Evolutionary conservation across 2,329 filamentous ascomycete species (phyloP), one percentile per base, ranked within the genome.

Genomic region (Xylariaceae sp.): DNA sequence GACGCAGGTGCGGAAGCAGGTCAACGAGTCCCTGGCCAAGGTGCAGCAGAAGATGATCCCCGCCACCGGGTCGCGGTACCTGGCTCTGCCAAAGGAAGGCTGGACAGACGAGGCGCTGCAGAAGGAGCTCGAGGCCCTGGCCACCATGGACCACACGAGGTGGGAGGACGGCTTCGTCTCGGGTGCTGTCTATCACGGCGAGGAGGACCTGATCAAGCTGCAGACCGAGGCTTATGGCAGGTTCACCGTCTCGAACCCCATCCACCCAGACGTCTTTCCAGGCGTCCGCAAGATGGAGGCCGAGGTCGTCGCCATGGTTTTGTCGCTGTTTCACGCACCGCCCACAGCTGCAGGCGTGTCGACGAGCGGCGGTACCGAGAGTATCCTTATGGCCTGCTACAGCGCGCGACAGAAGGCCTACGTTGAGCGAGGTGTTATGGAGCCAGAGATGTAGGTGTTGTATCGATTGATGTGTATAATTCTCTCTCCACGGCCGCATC

Each of bases 261-360:
- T 98, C 52, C 92, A 98, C 62, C 92, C 92, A 5, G 92, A 98
- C 66, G 90, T 98, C 30, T 98, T 98, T 67, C 92, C 92, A 12
- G 92, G 90, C 18, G 89, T 98, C 36, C 75, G 92, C 55, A 98
- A 98, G 76, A 98, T 98, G 92, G 92, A 98, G 70, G 90, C 92
- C 31, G 92, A 98, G 68, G 72, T 98, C 46, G 92, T 98, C 36
- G 85, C 89, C 50, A 98, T 98, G 90, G 88, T 94, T 19, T 69
- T 94, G 45, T 76, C 78, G 31, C 69, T 98, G 62, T 98, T 96
- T 71, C 87, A 94, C 62, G 88, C 85, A 7, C 92, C 92, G 3
- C 69, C 80, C n/a, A 83, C 80, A 40, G 87, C 82, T 19, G 89
- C 86, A 4, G 92, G 92, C 47, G 88, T 92, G 8, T 88, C 86